phyloP scores from a whole-genome alignment of 176 grass and related monocot genomes.

The Cenchrus americanus region DNA sequence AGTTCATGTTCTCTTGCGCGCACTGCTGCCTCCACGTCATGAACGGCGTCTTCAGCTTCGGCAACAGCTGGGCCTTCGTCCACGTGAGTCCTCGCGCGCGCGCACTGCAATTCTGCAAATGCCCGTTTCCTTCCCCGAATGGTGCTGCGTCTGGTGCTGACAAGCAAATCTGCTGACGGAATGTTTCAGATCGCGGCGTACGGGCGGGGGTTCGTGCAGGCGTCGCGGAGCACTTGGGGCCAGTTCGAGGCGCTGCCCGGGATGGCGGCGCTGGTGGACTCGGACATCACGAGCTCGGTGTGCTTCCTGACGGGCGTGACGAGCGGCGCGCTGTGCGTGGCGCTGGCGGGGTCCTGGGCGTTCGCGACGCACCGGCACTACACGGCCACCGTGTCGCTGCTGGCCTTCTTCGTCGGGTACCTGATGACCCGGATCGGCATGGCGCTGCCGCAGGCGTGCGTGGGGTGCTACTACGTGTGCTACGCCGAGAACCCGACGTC shows the following conservation, averaged over 20 bases:
- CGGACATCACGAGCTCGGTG: slow-evolving; percentile 92
- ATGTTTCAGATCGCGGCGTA: slow-evolving; percentile 77
- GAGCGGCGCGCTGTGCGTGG: slow-evolving; percentile 79
- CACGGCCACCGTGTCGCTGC: slow-evolving; percentile 85
- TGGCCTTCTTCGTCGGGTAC: slow-evolving; percentile 93
- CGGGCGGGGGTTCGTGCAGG: slow-evolving; percentile 77
- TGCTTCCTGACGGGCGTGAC: slow-evolving; percentile 93
- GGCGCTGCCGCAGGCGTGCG: slow-evolving; percentile 96
- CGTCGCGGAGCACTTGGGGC: slow-evolving; percentile 86
- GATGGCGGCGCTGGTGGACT: slow-evolving; percentile 86
- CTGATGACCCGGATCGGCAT: slow-evolving; percentile 99
- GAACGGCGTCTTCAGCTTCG: slow-evolving; percentile 87
- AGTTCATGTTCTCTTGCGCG: slow-evolving; percentile 99
- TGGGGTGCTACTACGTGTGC: slow-evolving; percentile 95
- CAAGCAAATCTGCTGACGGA: neutral
- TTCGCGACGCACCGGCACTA: slow-evolving; percentile 74
- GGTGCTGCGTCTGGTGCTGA: too few relatives aligned
- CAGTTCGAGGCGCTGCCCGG: slow-evolving; percentile 67
- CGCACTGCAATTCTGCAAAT: too few relatives aligned
- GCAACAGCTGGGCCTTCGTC: slow-evolving; percentile 98
- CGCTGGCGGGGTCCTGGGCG: slow-evolving; percentile 73
- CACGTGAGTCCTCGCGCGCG: slow-evolving; percentile 51
- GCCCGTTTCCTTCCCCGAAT: neutral
- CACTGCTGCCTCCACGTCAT: slow-evolving; percentile 97
- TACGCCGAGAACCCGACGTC: slow-evolving; percentile 77